A percentile compares a stretch with the other conserved stretches of the same genome.
phyloP scores from a whole-genome alignment of 164 flowering plant genomes.

The Umbilicus rupestris region DNA sequence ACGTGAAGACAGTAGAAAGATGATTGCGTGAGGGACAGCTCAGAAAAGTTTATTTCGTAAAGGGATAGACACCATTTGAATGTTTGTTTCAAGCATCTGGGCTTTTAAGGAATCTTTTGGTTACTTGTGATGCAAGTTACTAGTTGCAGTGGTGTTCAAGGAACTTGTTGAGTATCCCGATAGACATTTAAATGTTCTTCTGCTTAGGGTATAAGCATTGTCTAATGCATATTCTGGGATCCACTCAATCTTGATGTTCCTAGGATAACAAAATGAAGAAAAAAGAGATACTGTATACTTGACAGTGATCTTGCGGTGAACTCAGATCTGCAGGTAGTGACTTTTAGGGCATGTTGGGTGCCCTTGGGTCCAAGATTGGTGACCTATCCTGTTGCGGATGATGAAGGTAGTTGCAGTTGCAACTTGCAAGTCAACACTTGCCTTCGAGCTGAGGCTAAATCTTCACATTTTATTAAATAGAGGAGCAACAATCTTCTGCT shows the following conservation, averaged over 20 bases:
- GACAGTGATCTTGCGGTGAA: neutral
- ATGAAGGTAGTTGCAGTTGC: neutral
- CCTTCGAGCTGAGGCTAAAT: neutral
- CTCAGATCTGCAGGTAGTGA: neutral
- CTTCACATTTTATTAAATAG: neutral
- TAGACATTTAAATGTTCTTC: neutral
- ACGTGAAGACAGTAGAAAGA: neutral
- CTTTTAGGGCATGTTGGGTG: neutral
- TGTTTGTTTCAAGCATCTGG: neutral
- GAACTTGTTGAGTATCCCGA: neutral
- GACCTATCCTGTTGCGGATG: neutral
- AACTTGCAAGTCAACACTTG: conserved; percentile 3
- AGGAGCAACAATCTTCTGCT: neutral
- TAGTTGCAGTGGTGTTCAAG: neutral
- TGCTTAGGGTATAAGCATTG: too few relatives aligned
- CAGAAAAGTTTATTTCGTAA: neutral
- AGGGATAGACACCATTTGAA: neutral
- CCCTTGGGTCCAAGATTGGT: neutral
- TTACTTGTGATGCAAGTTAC: neutral
- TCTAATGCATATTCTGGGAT: too few relatives aligned
- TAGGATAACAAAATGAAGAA: too few relatives aligned
- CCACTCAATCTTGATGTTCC: too few relatives aligned
- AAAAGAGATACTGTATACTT: neutral
- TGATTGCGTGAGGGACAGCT: neutral
- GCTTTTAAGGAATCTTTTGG: neutral